Base-by-base conservation (phyloP, 352 stramenopile genomes). In the Peronospora destructor region DNA sequence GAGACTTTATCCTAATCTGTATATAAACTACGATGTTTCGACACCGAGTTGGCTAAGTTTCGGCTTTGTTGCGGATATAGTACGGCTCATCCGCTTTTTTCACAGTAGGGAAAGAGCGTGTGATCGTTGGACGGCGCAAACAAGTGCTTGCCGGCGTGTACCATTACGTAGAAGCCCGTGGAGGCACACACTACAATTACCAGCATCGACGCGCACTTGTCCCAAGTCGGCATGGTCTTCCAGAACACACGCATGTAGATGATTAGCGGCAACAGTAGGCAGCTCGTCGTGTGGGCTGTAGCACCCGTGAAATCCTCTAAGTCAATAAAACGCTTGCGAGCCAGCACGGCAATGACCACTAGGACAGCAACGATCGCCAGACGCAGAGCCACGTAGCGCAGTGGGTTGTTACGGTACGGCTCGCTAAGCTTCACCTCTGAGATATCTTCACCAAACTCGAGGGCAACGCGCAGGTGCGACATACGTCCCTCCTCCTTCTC, bases 101-200 rank as follows among this genome's bases (percentile, higher is more conserved):
- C 41, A 53, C 77, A 88, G 66, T 83, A 88, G 25, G 68, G 68
- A 59, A 88, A 88, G 4, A 58, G 42, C 3, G 53, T 59, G 10
- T 66, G 44, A 23, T 76, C 64, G 19, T 59, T 30, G 16, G 51
- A 55, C 2, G 72, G 73, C 41, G 54, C 73, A 56, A 84, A 83
- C 3, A 85, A 56, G 34, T 71, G 53, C 56, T 82, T 74, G 45
- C 73, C 73, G 9, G 68, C 64, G 41, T 65, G 62, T 56, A 75
- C 68, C 49, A 72, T 66, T 4, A 82, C 71, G 50, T 85, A 87
- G 43, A 53, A 64, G 11, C 72, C 73, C 4, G 75, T 52, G 30
- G 53, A 40, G 17, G 64, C 52, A 34, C 73, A 84, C 25, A 84
- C 53, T 0, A 66, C 34, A 7, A 87, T 51, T 21, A 83, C 56